Percentiles rank a stretch among this genome's conserved stretches.
These are phyloP conservation scores for Tubosaeta brunneosetosa DNA, from an alignment of 768 basidiomycete genomes.

Conservation along the genomic window DNA sequence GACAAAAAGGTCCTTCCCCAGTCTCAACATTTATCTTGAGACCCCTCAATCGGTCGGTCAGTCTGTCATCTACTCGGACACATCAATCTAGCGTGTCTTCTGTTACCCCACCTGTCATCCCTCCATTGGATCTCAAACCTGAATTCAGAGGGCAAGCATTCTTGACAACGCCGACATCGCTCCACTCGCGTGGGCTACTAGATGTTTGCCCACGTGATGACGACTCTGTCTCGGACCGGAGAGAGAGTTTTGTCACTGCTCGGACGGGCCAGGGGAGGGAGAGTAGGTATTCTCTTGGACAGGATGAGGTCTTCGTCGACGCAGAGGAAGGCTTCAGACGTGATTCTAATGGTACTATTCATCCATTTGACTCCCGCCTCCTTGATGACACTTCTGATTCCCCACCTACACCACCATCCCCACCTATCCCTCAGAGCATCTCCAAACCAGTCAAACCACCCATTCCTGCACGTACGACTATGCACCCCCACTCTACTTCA, in stretches of 20 bases:
- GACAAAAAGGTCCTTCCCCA: conserved; percentile 43
- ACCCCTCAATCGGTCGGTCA: conserved; percentile 60
- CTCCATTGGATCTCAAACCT: conserved; percentile 56
- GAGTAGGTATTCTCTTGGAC: conserved; percentile 29
- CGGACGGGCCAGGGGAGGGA: conserved; percentile 24
- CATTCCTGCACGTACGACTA: conserved; percentile 12
- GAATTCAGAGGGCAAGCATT: conserved; percentile 40
- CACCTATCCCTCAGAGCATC: neutral
- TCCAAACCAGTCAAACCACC: conserved; percentile 18
- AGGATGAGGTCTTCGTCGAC: conserved; percentile 25
- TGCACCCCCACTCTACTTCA: conserved; percentile 16
- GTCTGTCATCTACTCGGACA: conserved; percentile 58
- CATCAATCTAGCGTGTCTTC: conserved; percentile 43
- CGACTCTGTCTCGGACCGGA: conserved; percentile 46
- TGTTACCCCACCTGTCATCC: conserved; percentile 45
- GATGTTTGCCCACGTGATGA: conserved; percentile 30
- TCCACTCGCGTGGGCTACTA: conserved; percentile 17
- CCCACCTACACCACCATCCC: neutral
- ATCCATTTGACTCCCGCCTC: conserved; percentile 15
- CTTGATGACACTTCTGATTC: conserved; percentile 11
- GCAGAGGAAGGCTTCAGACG: conserved; percentile 24
- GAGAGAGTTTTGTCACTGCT: conserved; percentile 57
- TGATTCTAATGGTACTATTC: conserved; percentile 21
- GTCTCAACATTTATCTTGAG: conserved; percentile 58
- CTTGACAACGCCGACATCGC: conserved; percentile 25